Evolutionary conservation across 331 rosid species (phyloP).

Genomic region (Malus hybrid): DNA sequence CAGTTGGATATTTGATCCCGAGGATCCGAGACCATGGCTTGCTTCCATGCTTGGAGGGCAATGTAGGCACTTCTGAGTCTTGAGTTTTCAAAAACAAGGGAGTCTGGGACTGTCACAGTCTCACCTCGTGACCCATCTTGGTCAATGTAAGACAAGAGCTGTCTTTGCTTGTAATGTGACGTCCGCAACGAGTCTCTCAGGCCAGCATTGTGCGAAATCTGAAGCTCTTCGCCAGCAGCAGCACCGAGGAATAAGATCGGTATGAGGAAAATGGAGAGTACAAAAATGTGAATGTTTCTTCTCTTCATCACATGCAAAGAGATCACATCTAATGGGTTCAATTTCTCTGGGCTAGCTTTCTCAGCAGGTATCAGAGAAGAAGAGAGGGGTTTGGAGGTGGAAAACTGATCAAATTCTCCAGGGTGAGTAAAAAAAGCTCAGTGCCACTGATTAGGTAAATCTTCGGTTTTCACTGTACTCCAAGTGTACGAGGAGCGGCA

Average conservation of each 20-base stretch:
- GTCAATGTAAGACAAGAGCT: constrained; percentile 3
- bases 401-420: not conserved
- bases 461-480: not conserved
- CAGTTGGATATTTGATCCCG: constrained; percentile 9
- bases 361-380: not conserved
- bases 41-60: constrained; percentile 22
- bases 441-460: not conserved
- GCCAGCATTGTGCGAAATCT: not conserved
- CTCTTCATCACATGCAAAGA: constrained; percentile 8
- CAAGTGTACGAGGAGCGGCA: not conserved
- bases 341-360: not conserved
- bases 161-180: constrained; percentile 1
- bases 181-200: not conserved
- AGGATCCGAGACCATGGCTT: constrained; percentile 28
- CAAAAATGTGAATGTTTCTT: not conserved
- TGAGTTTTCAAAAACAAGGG: constrained; percentile 9
- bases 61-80: constrained; percentile 17
- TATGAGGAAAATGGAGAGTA: not conserved
- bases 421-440: not conserved
- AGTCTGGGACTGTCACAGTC: not conserved
- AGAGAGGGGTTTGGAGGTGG: not conserved
- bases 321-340: not conserved
- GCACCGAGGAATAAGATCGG: constrained; percentile 1
- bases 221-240: not conserved
- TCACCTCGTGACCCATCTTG: constrained; percentile 6